Evolutionary conservation across 345 rosid species (phyloP).

Genomic region (Corchorus olitorius): DNA sequence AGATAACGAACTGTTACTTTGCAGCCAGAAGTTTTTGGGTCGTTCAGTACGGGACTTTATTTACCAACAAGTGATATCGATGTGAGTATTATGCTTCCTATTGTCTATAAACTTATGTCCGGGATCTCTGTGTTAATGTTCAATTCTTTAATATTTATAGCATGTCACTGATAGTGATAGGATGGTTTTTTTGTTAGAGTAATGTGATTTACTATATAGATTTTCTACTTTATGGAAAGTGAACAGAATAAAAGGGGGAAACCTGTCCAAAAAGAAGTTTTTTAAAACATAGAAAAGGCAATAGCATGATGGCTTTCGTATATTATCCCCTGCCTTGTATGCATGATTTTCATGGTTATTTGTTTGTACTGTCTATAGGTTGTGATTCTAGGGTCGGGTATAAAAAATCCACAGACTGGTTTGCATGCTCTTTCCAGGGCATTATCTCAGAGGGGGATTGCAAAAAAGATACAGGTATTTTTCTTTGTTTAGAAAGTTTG

Average conservation of each 20-base stretch:
- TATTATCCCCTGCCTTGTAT: not conserved
- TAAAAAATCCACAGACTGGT: constrained; percentile 69
- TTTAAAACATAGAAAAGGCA: not conserved
- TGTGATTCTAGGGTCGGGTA: constrained; percentile 79
- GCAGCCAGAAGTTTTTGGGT: constrained; percentile 88
- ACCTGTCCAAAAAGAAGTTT: not conserved
- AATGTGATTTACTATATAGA: not conserved
- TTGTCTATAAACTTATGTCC: not conserved
- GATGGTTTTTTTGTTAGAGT: not conserved
- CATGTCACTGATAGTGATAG: not conserved
- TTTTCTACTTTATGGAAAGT: not conserved
- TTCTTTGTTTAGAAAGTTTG: constrained; percentile 9
- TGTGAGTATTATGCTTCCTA: constrained; percentile 50
- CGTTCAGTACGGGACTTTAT: constrained; percentile 83
- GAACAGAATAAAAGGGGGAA: not conserved
- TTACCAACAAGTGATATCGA: constrained; percentile 97
- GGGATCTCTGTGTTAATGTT: not conserved
- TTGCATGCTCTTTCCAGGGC: constrained; percentile 82
- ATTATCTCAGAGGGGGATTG: constrained; percentile 76
- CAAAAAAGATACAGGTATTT: constrained; percentile 73
- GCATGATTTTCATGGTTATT: not conserved
- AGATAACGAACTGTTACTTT: constrained; percentile 12
- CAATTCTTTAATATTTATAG: not conserved
- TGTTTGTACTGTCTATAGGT: constrained; percentile 44
- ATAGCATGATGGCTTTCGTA: not conserved